Conservation (phyloP, 176 grass and related monocot species). For the Saccharum spontaneum region DNA sequence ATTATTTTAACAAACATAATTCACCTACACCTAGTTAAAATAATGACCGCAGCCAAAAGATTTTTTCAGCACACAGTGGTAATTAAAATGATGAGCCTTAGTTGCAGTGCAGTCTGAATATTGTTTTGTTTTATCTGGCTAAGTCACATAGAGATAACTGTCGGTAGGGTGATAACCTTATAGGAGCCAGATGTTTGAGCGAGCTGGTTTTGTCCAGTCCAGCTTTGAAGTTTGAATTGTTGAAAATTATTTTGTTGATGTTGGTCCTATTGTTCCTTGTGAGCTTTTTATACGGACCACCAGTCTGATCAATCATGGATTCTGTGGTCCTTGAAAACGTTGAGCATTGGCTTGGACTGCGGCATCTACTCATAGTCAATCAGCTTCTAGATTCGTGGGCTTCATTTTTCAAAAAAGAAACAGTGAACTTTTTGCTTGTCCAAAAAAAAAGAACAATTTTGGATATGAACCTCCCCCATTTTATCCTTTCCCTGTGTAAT, state of each 20-base stretch:
- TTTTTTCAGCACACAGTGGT: background rate
- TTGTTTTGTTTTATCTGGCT: too few relatives aligned
- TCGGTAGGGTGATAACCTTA: too few relatives aligned
- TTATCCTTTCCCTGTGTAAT: background rate
- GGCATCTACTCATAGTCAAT: background rate
- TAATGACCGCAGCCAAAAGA: background rate
- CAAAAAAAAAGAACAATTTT: background rate
- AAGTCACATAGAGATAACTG: too few relatives aligned
- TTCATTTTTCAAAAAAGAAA: background rate
- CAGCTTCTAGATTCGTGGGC: background rate
- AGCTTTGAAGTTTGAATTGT: conserved; percentile 15
- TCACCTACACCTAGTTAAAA: background rate
- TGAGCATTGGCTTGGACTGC: background rate
- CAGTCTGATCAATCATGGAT: background rate
- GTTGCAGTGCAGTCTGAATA: background rate
- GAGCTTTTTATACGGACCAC: background rate
- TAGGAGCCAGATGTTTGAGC: background rate
- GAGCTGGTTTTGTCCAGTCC: background rate
- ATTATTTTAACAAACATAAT: background rate
- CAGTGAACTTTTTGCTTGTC: background rate
- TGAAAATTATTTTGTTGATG: background rate
- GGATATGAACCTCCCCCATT: background rate
- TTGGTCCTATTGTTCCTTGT: background rate
- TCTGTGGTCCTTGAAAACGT: background rate
- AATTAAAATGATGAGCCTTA: background rate